Evolutionary conservation across 352 stramenopile species (phyloP).

Genomic region (Globisporangium spiculum): DNA sequence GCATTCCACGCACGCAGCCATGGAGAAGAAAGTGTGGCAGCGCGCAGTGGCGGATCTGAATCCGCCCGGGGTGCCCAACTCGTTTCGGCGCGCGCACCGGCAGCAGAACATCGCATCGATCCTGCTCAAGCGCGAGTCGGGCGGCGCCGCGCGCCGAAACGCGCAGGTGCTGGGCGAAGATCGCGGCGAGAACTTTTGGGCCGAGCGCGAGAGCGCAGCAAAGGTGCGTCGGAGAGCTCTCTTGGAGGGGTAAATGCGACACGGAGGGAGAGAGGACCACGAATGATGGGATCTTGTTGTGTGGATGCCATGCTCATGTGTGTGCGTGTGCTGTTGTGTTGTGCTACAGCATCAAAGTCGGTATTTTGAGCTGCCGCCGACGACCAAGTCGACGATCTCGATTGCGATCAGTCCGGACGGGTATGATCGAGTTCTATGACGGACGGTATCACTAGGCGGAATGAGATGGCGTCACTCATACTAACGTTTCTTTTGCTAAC

Average conservation of each 20-base stretch:
- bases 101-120: conserved; percentile 70
- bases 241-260: neutral
- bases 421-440: conserved; percentile 23
- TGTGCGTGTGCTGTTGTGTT: conserved; percentile 1
- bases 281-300: neutral
- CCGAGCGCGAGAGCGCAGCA: conserved; percentile 66
- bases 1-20: neutral
- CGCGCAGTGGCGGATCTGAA: conserved; percentile 66
- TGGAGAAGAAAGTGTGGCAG: conserved; percentile 72
- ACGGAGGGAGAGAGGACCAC: neutral
- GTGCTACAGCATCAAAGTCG: conserved; percentile 69
- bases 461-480: neutral
- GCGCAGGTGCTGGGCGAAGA: conserved; percentile 46
- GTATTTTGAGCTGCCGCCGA: conserved; percentile 84
- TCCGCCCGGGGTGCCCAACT: conserved; percentile 70
- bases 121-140: conserved; percentile 58
- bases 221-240: conserved; percentile 45
- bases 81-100: conserved; percentile 59
- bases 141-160: conserved; percentile 38
- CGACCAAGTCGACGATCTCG: conserved; percentile 86
- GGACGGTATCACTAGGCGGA: neutral
- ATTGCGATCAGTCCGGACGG: conserved; percentile 86
- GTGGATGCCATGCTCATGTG: neutral
- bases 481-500: neutral
- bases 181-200: conserved; percentile 69